Conservation (phyloP, 1,284 basidiomycete species). For the Ceratobasidium sp. region DNA sequence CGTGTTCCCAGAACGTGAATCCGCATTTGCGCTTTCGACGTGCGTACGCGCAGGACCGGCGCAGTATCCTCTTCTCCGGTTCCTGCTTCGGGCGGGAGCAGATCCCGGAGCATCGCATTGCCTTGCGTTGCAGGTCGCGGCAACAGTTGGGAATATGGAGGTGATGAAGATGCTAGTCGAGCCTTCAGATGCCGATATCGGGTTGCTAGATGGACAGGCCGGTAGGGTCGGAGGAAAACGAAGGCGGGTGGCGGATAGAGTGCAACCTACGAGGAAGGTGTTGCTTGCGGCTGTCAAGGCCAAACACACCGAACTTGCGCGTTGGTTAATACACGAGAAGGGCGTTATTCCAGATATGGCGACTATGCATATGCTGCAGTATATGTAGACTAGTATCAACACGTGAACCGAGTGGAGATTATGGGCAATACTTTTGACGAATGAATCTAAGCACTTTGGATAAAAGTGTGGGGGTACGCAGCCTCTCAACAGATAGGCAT, state of each 20-base stretch:
- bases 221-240: conserved; percentile 55
- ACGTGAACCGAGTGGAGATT: neutral
- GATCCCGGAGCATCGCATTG: conserved; percentile 66
- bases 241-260: conserved; percentile 64
- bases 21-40: conserved; percentile 33
- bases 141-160: conserved; percentile 67
- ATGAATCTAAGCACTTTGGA: too few species aligned
- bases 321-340: conserved; percentile 38
- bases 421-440: too few species aligned
- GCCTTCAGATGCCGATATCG: conserved; percentile 51
- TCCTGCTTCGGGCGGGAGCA: conserved; percentile 74
- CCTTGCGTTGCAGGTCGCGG: conserved; percentile 75
- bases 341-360: conserved; percentile 39
- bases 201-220: neutral
- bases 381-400: conserved; percentile 55
- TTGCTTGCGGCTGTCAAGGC: conserved; percentile 68
- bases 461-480: too few species aligned
- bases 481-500: too few species aligned
- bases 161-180: conserved; percentile 80
- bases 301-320: conserved; percentile 53
- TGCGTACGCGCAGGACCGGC: conserved; percentile 33
- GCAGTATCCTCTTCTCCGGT: conserved; percentile 62
- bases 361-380: conserved; percentile 59
- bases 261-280: conserved; percentile 63
- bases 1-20: conserved; percentile 17